phyloP scores from a whole-genome alignment of 768 basidiomycete genomes.

The Panaeolus papilionaceus region DNA sequence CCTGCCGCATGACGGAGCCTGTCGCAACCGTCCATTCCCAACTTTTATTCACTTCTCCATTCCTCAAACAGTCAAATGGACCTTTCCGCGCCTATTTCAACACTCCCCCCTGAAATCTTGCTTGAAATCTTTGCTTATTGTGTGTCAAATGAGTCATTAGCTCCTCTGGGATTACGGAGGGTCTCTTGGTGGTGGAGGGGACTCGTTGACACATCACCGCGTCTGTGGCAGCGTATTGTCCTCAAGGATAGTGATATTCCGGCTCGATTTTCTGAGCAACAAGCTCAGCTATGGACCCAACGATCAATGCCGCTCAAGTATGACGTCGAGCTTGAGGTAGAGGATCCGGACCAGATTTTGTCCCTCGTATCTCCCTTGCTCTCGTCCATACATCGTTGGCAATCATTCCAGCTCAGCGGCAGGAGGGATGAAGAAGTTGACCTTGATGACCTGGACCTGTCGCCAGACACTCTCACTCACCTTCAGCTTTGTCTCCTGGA shows the following conservation, averaged over 20 bases:
- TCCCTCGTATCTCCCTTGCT: constrained; percentile 71
- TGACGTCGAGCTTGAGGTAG: constrained; percentile 56
- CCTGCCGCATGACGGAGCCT: constrained; percentile 1
- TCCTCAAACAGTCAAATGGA: neutral
- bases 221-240: constrained; percentile 64
- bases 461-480: constrained; percentile 37
- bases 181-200: constrained; percentile 69
- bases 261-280: constrained; percentile 45
- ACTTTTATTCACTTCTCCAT: neutral
- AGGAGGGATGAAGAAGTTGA: constrained; percentile 42
- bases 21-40: constrained; percentile 12
- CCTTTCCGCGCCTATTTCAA: constrained; percentile 29
- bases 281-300: constrained; percentile 60
- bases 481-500: constrained; percentile 46
- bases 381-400: constrained; percentile 63
- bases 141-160: constrained; percentile 48
- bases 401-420: constrained; percentile 51
- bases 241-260: constrained; percentile 50
- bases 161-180: constrained; percentile 52
- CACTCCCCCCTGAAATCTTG: constrained; percentile 66
- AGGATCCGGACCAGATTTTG: constrained; percentile 57
- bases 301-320: constrained; percentile 61
- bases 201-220: constrained; percentile 58
- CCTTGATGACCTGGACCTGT: constrained; percentile 33
- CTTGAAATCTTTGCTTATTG: constrained; percentile 63